Evolutionary conservation across 2,329 filamentous ascomycete genomes (phyloP).

Genomic region (Biscogniauxia sp.): DNA sequence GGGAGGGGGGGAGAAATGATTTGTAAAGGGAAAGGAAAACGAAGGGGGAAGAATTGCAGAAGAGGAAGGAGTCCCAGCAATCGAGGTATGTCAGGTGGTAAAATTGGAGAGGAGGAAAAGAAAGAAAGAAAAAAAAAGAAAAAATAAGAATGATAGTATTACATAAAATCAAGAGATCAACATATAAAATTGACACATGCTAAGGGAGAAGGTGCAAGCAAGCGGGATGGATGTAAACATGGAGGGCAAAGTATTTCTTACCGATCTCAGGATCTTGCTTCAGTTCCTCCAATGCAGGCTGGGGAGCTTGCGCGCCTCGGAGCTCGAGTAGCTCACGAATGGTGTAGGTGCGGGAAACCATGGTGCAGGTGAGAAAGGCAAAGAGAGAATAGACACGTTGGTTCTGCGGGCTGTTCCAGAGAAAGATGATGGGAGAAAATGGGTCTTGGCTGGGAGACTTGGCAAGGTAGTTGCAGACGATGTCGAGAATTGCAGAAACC

Average conservation of each 20-base stretch:
- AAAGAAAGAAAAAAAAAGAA: background rate
- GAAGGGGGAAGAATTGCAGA: background rate
- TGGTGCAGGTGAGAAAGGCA: slow-evolving; percentile 38
- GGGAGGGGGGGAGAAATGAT: slow-evolving; percentile 4
- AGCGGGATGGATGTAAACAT: background rate
- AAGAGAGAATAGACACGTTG: slow-evolving; percentile 42
- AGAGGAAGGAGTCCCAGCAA: background rate
- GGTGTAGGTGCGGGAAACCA: slow-evolving; percentile 44
- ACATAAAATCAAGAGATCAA: no score
- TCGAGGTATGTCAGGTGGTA: no score
- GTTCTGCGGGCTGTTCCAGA: slow-evolving; percentile 34
- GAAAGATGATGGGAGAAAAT: slow-evolving; percentile 39
- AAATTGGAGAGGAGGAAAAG: background rate
- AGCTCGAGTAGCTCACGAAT: slow-evolving; percentile 45
- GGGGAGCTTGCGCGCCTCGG: slow-evolving; percentile 19
- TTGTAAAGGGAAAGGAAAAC: background rate
- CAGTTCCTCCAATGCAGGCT: slow-evolving; percentile 17
- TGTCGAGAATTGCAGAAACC: slow-evolving; percentile 34
- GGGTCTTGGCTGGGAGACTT: slow-evolving; percentile 13
- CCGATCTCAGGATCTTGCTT: slow-evolving; percentile 39
- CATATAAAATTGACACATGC: no score
- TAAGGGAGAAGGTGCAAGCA: no score
- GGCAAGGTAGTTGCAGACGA: slow-evolving; percentile 17
- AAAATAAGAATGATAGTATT: background rate
- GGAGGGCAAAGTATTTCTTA: slow-evolving; percentile 24